Evolutionary conservation across 495 filamentous ascomycete species (phyloP).

Genomic region (Elaphomyces granulatus): DNA sequence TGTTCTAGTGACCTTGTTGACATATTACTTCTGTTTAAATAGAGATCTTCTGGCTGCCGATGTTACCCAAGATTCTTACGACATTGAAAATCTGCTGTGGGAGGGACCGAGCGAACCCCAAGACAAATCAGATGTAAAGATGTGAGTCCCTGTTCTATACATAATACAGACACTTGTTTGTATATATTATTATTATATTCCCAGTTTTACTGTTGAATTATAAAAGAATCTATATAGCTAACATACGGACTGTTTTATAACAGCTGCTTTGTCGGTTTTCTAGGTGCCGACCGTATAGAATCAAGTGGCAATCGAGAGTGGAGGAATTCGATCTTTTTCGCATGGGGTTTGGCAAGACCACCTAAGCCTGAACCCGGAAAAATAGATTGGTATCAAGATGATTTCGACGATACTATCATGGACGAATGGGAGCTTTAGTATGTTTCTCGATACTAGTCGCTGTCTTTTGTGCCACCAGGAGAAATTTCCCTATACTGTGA

Average conservation of each 20-base stretch:
- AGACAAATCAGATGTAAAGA: neutral
- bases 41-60: neutral
- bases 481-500: no score
- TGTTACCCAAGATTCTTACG: neutral
- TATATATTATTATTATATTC: no score
- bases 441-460: no score
- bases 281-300: neutral
- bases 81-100: neutral
- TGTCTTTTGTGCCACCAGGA: no score
- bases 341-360: neutral
- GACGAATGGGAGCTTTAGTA: neutral
- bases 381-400: neutral
- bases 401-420: neutral
- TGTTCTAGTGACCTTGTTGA: neutral
- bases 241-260: neutral
- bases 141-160: neutral
- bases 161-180: neutral
- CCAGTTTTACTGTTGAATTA: neutral
- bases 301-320: neutral
- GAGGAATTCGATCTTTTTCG: neutral
- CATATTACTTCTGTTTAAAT: neutral
- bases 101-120: neutral
- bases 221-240: neutral
- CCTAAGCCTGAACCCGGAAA: neutral
- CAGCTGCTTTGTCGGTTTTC: neutral